Evolutionary conservation across 345 rosid genomes (phyloP), one percentile per base, ranked within the genome.

Genomic region (Citrus australasica): DNA sequence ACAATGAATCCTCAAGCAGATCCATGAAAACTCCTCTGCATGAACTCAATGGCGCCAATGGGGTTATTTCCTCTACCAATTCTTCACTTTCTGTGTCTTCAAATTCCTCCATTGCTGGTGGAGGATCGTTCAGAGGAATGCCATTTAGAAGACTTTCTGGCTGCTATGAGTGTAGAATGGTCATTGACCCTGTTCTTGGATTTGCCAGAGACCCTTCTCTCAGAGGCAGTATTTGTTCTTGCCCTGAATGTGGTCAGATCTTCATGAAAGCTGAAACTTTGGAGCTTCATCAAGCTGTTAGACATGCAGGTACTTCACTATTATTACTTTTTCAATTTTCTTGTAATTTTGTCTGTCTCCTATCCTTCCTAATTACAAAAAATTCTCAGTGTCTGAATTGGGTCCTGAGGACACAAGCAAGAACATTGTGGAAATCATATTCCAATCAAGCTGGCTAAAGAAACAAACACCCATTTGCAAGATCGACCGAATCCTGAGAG

Each of bases 361-460:
- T 46, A 65, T 30, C 33, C n/a, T 65, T 9, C 33, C 38, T 65
- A 7, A 37, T 21, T 4, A 69, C 3, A 35, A 35, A 66, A 66
- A 30, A 30, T 25, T 53, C 55, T 48, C 87, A 92, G 94, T 92
- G 16, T 90, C 94, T 21, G 97, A 92, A 77, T 83, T 92, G 76
- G 87, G 90, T 58, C 84, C 89, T 2, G 92, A 88, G 71, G 97
- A 92, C 74, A 88, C 94, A 61, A 91, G 97, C 92, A 90, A 91
- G 91, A 89, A 91, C 90, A 91, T 92, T 77, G 94, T 90, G 82
- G 97, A 92, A 81, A 92, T 92, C 86, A 92, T 92, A 78, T 92
- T 92, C 89, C 92, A 92, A 60, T 92, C 97, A 72, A 92, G 97
- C 86, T 90, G 97, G 97, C 79, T 92, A 60, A 92, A 89, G 87